Evolutionary conservation across 2,329 filamentous ascomycete genomes (phyloP), one percentile per base, ranked within the genome.

Genomic region (Parasarocladium wereldwijsianum): DNA sequence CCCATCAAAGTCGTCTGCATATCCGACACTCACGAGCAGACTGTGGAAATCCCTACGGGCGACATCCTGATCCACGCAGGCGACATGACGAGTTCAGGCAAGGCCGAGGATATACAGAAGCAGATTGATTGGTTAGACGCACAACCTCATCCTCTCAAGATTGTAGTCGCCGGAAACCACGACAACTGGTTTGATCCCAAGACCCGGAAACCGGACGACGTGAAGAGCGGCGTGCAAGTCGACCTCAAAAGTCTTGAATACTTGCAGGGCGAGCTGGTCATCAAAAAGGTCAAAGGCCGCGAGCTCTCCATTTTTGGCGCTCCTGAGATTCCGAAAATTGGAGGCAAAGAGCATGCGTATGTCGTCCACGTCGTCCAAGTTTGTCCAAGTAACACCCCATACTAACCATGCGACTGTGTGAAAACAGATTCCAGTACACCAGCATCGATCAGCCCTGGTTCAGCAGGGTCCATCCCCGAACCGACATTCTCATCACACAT

Each of bases 61-160:
- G 85, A 94, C 50, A 62, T 94, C 14, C 68, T 96, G 28, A 79
- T 96, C 42, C 87, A 94, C 47, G 81, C 84, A 3, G 87, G 87
- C 21, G 87, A 96, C 54, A 62, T 93, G 43, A 78, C 76, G 32
- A 75, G 83, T 41, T 59, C 61, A 14, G 87, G 87, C 22, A 78
- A 72, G 7, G 65, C 71, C 1, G 59, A 60, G 9, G 77, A 84
- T 36, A 75, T 96, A 33, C 84, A 93, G 56, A 60, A 57, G n/a
- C 78, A 90, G 43, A 62, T 94, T 24, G 70, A 93, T 57, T 94
- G 84, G 84, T 62, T 94, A 9, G 66, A 63, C 26, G 59, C 60
- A 4, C 66, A 86, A 6, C 80, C 82, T 0, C 84, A 93, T 45
- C 55, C 57, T 20, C 67, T 92, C 50, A 93, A 93, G 52, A 63